Conservation (phyloP, 2,329 filamentous ascomycete genomes). For the Botrytis pseudocinerea region DNA sequence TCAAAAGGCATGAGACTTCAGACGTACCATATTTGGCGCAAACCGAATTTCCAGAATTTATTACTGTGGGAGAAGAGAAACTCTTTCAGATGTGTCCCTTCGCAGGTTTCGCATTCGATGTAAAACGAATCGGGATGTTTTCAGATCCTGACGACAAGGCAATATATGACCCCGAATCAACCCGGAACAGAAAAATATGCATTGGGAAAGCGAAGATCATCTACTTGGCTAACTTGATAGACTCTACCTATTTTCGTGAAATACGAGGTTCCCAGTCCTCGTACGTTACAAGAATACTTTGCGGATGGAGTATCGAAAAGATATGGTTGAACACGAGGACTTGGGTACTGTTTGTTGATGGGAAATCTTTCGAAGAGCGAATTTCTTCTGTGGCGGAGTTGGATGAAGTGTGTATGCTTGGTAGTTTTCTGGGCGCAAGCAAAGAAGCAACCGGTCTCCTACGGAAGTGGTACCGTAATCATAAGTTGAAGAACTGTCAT, state of each 20-base stretch:
- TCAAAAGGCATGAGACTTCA: neutral
- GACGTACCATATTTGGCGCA: neutral
- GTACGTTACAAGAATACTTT: neutral
- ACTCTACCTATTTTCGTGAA: neutral
- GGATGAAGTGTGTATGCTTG: neutral
- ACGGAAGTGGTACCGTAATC: neutral
- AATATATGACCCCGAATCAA: neutral
- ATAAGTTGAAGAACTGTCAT: neutral
- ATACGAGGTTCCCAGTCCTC: neutral
- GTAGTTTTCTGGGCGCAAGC: neutral
- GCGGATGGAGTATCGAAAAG: neutral
- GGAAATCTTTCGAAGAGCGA: neutral
- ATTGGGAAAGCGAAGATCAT: neutral
- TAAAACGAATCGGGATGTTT: neutral
- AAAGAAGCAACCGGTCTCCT: neutral
- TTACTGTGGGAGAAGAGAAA: neutral
- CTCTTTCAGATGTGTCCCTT: neutral
- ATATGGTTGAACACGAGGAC: neutral
- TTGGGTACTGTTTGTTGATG: neutral
- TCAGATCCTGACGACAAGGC: neutral
- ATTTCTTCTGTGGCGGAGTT: neutral
- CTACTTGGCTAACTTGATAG: neutral
- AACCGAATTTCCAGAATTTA: neutral
- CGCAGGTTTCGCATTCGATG: neutral
- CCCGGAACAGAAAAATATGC: neutral